Conservation (phyloP, 192 early-diverging fungal species). For the Backusella morwellensis region DNA sequence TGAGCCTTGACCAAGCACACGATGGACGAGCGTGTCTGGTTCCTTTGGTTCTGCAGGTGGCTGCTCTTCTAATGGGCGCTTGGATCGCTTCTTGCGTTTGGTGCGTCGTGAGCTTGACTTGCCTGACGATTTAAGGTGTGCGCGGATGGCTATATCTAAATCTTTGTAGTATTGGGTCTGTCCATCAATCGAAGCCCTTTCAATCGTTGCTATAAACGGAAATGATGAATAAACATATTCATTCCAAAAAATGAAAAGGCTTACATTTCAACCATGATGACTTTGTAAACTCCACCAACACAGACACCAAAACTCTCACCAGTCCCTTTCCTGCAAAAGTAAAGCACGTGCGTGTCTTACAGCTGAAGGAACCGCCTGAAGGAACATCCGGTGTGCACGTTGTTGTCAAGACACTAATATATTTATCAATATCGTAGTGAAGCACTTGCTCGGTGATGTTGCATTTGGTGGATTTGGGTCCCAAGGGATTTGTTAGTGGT, state of each 20-base stretch:
- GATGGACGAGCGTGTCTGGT: background rate
- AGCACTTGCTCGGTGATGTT: constrained; percentile 47
- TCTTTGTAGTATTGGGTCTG: constrained; percentile 43
- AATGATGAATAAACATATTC: no score
- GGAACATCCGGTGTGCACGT: constrained; percentile 60
- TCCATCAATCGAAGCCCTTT: constrained; percentile 49
- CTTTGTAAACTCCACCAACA: constrained; percentile 49
- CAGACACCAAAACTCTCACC: constrained; percentile 43
- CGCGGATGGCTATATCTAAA: constrained; percentile 34
- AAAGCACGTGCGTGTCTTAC: constrained; percentile 51
- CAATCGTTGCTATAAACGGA: constrained; percentile 33
- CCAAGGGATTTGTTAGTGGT: constrained; percentile 31
- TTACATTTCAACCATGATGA: constrained; percentile 52
- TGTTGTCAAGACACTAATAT: constrained; percentile 45
- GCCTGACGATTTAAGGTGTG: constrained; percentile 34
- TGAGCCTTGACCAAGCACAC: background rate
- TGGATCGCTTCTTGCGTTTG: constrained; percentile 4
- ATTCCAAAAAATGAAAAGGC: background rate
- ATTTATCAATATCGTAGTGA: constrained; percentile 45
- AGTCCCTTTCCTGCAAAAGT: constrained; percentile 44
- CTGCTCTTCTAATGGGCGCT: background rate
- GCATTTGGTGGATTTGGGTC: constrained; percentile 48
- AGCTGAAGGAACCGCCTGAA: constrained; percentile 48
- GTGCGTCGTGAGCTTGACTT: background rate
- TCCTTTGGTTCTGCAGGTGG: background rate